Conservation (phyloP, 306 rosid genomes). For the Purshia tridentata region DNA sequence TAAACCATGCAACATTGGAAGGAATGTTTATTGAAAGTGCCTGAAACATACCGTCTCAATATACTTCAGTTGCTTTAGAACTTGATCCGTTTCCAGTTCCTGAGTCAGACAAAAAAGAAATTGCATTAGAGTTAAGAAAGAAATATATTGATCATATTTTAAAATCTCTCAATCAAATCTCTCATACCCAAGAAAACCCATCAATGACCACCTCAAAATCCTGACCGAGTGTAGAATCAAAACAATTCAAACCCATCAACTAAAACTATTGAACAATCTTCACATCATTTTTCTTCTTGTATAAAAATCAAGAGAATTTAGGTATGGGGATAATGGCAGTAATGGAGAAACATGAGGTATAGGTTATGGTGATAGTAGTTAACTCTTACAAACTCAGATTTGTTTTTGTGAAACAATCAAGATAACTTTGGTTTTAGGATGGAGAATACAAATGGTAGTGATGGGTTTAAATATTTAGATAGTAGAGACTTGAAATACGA, state of each 20-base stretch:
- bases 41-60: constrained; percentile 60
- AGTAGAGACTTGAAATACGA: background rate
- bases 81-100: constrained; percentile 77
- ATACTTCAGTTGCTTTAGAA: constrained; percentile 76
- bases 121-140: background rate
- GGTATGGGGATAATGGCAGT: background rate
- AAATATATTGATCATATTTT: background rate
- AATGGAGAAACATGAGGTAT: background rate
- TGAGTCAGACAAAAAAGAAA: constrained; percentile 31
- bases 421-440: background rate
- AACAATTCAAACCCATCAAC: background rate
- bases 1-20: background rate
- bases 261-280: background rate
- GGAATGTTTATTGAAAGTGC: background rate
- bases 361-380: background rate
- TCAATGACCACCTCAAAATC: background rate
- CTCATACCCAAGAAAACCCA: background rate
- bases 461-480: background rate
- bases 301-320: background rate
- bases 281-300: background rate
- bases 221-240: background rate
- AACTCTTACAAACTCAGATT: background rate
- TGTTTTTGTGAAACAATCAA: background rate
- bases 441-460: background rate
- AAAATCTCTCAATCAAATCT: background rate